Evolutionary conservation across 345 rosid species (phyloP).

Genomic region (Acer yangbiense): DNA sequence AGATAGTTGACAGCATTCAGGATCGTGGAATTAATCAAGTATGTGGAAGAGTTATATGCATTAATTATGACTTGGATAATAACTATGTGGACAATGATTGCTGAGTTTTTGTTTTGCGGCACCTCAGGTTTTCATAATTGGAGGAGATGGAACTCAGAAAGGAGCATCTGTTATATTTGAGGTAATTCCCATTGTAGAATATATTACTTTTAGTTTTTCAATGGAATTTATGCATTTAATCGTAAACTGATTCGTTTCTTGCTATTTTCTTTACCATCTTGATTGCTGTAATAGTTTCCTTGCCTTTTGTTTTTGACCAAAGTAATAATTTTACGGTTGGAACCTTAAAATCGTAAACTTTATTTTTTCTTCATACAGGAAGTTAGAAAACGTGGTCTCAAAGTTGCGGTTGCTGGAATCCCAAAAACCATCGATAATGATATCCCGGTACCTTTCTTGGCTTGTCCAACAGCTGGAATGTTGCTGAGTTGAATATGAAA

Average conservation of each 20-base stretch:
- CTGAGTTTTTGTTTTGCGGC: slow-evolving; percentile 2
- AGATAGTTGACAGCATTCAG: slow-evolving; percentile 95
- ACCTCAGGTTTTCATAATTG: slow-evolving; percentile 76
- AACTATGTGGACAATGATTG: not conserved
- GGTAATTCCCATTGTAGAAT: slow-evolving; percentile 38
- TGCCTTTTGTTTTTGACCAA: not conserved
- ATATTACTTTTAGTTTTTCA: not conserved
- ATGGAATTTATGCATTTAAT: not conserved
- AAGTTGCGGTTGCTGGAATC: slow-evolving; percentile 83
- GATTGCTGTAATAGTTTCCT: not conserved
- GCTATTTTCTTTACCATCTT: not conserved
- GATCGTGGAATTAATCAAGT: slow-evolving; percentile 97
- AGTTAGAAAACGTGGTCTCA: slow-evolving; percentile 75
- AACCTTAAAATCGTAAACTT: not conserved
- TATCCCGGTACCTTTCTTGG: slow-evolving; percentile 52
- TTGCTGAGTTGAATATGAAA: not conserved
- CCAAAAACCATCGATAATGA: slow-evolving; percentile 94
- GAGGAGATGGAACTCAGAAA: slow-evolving; percentile 92
- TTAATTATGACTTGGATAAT: slow-evolving; percentile 6
- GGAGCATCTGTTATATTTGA: slow-evolving; percentile 84
- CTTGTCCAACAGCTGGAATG: not conserved
- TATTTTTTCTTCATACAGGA: slow-evolving; percentile 45
- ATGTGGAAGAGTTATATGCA: slow-evolving; percentile 7
- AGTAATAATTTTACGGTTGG: not conserved
- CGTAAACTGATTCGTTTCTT: not conserved